phyloP scores from a whole-genome alignment of 129 eudicot species.

The carrot (Daucus carota) region DH1_v3.0 NC_030386.2:5682001-5682500 shows the following conservation, averaged over 20 bases:
- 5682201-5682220: not conserved
- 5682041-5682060: no score
- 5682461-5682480: conserved; percentile 86
- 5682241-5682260: conserved; percentile 46
- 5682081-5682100: conserved; percentile 57
- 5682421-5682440: conserved; percentile 87
- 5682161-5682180: conserved; percentile 97
- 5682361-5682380: conserved; percentile 96
- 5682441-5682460: conserved; percentile 76
- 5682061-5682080: not conserved
- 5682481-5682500: conserved; percentile 84
- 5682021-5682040: not conserved
- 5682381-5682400: conserved; percentile 98
- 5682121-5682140: conserved; percentile 86
- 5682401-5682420: conserved; percentile 95
- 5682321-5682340: conserved; percentile 98
- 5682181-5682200: not conserved
- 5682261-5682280: conserved; percentile 95
- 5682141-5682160: conserved; percentile 98
- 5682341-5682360: conserved; percentile 92
- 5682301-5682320: conserved; percentile 93
- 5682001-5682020: conserved; percentile 73
- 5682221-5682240: not conserved
- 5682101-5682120: not conserved
- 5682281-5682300: conserved; percentile 94